phyloP scores from a whole-genome alignment of 192 early-diverging fungal genomes.

The Entomortierella parvispora region DNA sequence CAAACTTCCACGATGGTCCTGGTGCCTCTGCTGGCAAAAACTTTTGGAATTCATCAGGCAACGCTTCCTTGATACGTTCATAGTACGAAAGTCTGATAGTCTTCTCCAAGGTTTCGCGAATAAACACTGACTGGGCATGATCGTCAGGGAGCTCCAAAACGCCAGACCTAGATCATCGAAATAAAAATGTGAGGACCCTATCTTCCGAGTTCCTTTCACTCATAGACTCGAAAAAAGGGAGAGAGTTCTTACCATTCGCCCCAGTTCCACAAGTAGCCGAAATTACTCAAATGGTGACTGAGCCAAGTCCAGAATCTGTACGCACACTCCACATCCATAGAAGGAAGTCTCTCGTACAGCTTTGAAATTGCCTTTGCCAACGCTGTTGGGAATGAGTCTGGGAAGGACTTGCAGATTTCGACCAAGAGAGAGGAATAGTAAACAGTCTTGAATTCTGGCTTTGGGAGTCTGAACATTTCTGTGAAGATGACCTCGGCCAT shows the following conservation, averaged over 20 bases:
- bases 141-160: slow-evolving; percentile 59
- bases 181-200: slow-evolving; percentile 2
- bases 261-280: slow-evolving; percentile 93
- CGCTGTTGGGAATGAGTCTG: slow-evolving; percentile 66
- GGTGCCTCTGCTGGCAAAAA: slow-evolving; percentile 74
- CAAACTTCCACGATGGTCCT: slow-evolving; percentile 76
- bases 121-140: slow-evolving; percentile 76
- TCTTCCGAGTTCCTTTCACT: neutral
- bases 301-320: slow-evolving; percentile 90
- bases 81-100: slow-evolving; percentile 89
- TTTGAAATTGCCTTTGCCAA: slow-evolving; percentile 72
- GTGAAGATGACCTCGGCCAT: slow-evolving; percentile 52
- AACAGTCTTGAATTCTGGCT: slow-evolving; percentile 67
- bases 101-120: slow-evolving; percentile 88
- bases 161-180: slow-evolving; percentile 55
- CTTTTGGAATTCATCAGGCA: slow-evolving; percentile 74
- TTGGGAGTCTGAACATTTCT: slow-evolving; percentile 62
- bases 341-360: slow-evolving; percentile 72
- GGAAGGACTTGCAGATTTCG: slow-evolving; percentile 76
- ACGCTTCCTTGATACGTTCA: slow-evolving; percentile 82
- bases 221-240: too few species aligned
- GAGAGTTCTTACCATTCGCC: slow-evolving; percentile 83
- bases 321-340: slow-evolving; percentile 89
- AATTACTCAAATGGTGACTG: slow-evolving; percentile 92
- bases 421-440: slow-evolving; percentile 80